Evolutionary conservation across 805 yeast genomes (phyloP).

Genomic region (Pichia cephalocereana): DNA sequence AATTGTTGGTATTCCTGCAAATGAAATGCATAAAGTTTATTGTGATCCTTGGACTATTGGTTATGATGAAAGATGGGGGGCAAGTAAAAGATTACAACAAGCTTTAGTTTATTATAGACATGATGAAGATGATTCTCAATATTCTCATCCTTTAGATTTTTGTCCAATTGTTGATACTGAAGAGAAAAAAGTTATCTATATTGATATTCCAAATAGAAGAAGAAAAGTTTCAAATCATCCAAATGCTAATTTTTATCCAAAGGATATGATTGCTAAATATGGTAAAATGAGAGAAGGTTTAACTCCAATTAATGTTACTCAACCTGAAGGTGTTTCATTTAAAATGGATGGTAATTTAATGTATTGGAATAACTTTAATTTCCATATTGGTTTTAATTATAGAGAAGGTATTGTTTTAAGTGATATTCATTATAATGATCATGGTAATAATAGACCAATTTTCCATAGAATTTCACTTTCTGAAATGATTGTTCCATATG

Average conservation of each 20-base stretch:
- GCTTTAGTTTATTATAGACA: constrained; percentile 73
- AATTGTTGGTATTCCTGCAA: constrained; percentile 56
- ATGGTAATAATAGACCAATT: constrained; percentile 61
- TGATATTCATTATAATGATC: constrained; percentile 67
- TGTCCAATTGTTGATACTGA: constrained; percentile 76
- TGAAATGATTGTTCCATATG: constrained; percentile 84
- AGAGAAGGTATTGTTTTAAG: constrained; percentile 77
- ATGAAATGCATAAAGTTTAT: constrained; percentile 50
- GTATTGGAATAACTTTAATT: constrained; percentile 68
- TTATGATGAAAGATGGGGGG: constrained; percentile 66
- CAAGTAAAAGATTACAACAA: constrained; percentile 65
- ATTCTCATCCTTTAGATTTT: constrained; percentile 69
- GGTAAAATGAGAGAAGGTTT: constrained; percentile 57
- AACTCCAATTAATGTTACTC: constrained; percentile 62
- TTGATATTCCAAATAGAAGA: constrained; percentile 69
- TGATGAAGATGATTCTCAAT: constrained; percentile 62
- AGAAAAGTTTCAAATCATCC: constrained; percentile 60
- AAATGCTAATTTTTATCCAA: constrained; percentile 64
- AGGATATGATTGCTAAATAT: constrained; percentile 49
- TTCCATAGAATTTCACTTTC: constrained; percentile 72
- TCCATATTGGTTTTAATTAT: constrained; percentile 79
- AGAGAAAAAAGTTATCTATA: constrained; percentile 55
- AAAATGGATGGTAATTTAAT: constrained; percentile 58
- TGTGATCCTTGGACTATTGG: constrained; percentile 65
- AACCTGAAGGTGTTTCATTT: constrained; percentile 79